Evolutionary conservation across 495 filamentous ascomycete species (phyloP).

Genomic region (Cetradonia linearis): DNA sequence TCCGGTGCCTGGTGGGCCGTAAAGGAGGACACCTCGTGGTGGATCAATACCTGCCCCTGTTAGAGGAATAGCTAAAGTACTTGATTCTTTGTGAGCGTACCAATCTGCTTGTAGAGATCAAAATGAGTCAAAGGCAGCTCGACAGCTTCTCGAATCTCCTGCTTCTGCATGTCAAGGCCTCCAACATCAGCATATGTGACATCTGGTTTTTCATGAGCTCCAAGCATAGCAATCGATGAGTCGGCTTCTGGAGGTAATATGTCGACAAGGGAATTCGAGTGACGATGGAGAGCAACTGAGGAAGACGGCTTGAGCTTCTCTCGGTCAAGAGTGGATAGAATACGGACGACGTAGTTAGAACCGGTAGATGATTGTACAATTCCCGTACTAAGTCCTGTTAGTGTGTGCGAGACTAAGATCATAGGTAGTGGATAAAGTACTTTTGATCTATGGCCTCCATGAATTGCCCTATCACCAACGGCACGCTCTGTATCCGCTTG

Average conservation of each 20-base stretch:
- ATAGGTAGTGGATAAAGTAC: slow-evolving; percentile 40
- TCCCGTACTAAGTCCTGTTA: slow-evolving; percentile 59
- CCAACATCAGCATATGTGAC: slow-evolving; percentile 97
- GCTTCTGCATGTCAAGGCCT: slow-evolving; percentile 98
- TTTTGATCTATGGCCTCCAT: slow-evolving; percentile 99
- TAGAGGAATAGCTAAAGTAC: slow-evolving; percentile 18
- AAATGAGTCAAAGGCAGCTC: slow-evolving; percentile 94
- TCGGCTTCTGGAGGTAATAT: slow-evolving; percentile 97
- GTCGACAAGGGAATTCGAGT: slow-evolving; percentile 97
- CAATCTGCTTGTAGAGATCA: slow-evolving; percentile 95
- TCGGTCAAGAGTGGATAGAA: slow-evolving; percentile 95
- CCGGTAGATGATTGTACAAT: slow-evolving; percentile 98
- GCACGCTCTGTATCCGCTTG: slow-evolving; percentile 97
- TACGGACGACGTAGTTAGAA: slow-evolving; percentile 97
- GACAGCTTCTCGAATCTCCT: slow-evolving; percentile 95
- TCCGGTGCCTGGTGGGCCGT: slow-evolving; percentile 91
- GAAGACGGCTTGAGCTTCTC: slow-evolving; percentile 96
- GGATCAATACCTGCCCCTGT: slow-evolving; percentile 72
- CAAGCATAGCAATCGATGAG: slow-evolving; percentile 96
- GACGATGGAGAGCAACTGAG: slow-evolving; percentile 91
- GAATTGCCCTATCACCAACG: slow-evolving; percentile 95
- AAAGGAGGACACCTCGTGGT: slow-evolving; percentile 88
- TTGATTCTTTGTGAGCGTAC: slow-evolving; percentile 30
- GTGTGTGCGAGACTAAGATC: slow-evolving; percentile 8
- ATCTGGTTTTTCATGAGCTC: slow-evolving; percentile 92